phyloP scores from a whole-genome alignment of 306 rosid genomes.

The Ammopiptanthus mongolicus region DNA sequence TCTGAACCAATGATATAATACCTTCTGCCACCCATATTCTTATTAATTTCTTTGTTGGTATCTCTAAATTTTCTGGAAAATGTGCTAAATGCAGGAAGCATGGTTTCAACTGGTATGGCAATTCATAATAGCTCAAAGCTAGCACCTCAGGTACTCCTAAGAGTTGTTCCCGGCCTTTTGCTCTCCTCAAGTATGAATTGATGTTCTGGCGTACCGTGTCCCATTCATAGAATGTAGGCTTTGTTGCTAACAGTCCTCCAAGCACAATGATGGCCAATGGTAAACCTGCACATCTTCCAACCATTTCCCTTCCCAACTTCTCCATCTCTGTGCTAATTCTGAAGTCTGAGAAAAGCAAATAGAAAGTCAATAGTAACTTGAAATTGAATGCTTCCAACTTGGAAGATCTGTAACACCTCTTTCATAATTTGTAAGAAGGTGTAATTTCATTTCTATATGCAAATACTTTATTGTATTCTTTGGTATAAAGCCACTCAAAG shows the following conservation, averaged over 20 bases:
- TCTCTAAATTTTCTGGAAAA: conserved; percentile 49
- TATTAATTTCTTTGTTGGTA: conserved; percentile 39
- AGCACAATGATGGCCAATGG: conserved; percentile 54
- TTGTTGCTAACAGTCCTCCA: conserved; percentile 55
- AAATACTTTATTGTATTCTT: neutral
- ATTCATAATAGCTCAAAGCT: conserved; percentile 49
- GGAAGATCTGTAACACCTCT: neutral
- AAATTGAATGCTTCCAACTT: neutral
- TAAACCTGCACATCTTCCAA: conserved; percentile 53
- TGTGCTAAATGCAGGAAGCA: conserved; percentile 52
- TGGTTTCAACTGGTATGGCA: conserved; percentile 51
- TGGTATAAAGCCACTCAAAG: conserved; percentile 1
- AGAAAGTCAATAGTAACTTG: neutral
- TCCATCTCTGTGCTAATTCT: conserved; percentile 27
- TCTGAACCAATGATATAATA: conserved; percentile 31
- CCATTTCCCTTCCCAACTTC: conserved; percentile 53
- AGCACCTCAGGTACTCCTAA: conserved; percentile 31
- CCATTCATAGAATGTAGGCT: conserved; percentile 45
- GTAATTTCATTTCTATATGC: neutral
- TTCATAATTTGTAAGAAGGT: neutral
- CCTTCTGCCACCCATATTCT: conserved; percentile 64
- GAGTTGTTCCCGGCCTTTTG: conserved; percentile 30
- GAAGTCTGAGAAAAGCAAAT: conserved; percentile 20
- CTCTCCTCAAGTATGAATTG: conserved; percentile 35
- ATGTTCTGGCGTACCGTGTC: conserved; percentile 37